Base-by-base conservation (phyloP, 2,329 filamentous ascomycete genomes). In the Orbilia oligospora region DNA sequence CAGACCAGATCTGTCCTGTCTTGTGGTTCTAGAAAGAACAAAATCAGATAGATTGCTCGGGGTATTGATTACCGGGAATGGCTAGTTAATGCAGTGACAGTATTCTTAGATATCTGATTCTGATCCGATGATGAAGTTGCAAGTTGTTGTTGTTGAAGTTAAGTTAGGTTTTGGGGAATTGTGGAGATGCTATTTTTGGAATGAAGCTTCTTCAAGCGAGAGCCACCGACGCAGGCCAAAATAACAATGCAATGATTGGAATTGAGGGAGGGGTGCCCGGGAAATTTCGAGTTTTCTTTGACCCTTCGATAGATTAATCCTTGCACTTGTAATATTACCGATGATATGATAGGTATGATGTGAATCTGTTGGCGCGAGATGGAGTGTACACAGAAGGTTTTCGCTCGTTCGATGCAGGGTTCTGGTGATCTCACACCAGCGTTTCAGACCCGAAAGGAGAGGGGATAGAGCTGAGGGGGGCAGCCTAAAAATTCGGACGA, bases 361-460 rank as follows among this genome's bases (percentile, higher is more conserved):
- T 30, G 8, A 4, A 30, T 49, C 14, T 49, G 20, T 48, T 71
- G 56, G n/a, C n/a, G n/a, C n/a, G n/a, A n/a, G n/a, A n/a, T n/a
- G n/a, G n/a, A n/a, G n/a, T n/a, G n/a, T n/a, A n/a, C n/a, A n/a
- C n/a, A n/a, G n/a, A n/a, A n/a, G n/a, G 22, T 27, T 51, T 63
- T 46, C 27, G 41, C 70, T 70, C 44, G 68, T 71, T 68, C 65
- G 70, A 56, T 76, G 72, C 72, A 77, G 72, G 75, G 63, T 51
- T 64, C n/a, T 41, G 68, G 27, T 68, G 75, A 78, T 78, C 75
- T 72, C 68, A 71, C 73, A 77, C 75, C 68, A 72, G 55, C 58
- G 75, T 78, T 78, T 78, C 75, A 78, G 68, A 72, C 71, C n/a
- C 30, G 48, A n/a, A 51, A 24, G 22, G 48, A 51, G 48, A 24